Base-by-base conservation (phyloP, 257 asterid genomes). In the Henckelia pumila region DNA sequence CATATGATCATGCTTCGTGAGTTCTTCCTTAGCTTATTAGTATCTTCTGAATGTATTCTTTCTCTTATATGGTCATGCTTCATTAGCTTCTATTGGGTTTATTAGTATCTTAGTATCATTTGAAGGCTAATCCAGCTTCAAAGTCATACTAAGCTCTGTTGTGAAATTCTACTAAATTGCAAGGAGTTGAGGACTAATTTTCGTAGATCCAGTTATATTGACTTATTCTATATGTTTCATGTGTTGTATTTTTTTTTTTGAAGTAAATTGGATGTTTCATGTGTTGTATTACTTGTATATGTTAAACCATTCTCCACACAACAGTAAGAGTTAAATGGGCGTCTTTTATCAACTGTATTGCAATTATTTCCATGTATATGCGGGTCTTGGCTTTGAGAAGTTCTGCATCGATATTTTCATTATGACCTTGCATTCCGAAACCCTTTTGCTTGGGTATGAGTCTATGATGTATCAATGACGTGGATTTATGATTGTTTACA, bases 1-100 rank as follows among this genome's bases (percentile, higher is more conserved):
- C 95, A 56, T 88, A 88, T 66, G 92, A 88, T 77, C 95, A 88
- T 74, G 81, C 90, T 62, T 85, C 92, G 95, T 88, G 78, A 85
- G 89, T 85, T 25, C 56, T 72, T 50, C 16, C 30, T 65, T 25
- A 26, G 30, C 65, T 63, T 52, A 53, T 21, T 64, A 75, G 64
- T 59, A 55, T 52, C 59, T 67, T 61, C 56, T 61, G 20, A 14
- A 61, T 33, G 29, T 21, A 61, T 44, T 61, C 26, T 71, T n/a
- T n/a, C 14, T 64, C 25, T 30, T n/a, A 29, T n/a, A 21, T 5
- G 22, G 24, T 0, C 95, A 88, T 74, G 81, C 92, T 64, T 85
- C 92, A 92, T 85, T 77, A 85, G 88, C 83, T 25, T 44, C 71
- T 49, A 40, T 65, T 21, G 37, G 59, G 57, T n/a, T n/a, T n/a